Percentiles rank a stretch among this genome's conserved stretches.
phyloP scores from a whole-genome alignment of 2,329 filamentous ascomycete species.

The Moelleriella libera region DNA sequence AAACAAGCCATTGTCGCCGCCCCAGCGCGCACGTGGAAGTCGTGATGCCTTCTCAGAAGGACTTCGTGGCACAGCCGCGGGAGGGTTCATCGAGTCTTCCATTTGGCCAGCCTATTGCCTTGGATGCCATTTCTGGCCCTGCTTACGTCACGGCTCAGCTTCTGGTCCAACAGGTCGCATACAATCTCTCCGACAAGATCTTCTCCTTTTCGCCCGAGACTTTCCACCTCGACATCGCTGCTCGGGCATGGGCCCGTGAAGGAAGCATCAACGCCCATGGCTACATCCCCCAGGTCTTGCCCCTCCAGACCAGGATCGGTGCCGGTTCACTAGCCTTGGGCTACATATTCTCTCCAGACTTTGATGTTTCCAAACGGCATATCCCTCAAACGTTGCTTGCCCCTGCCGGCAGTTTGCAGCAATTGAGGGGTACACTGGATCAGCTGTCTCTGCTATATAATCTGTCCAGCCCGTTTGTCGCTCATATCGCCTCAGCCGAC shows the following conservation, averaged over 20 bases:
- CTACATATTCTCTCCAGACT: constrained; percentile 96
- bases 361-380: constrained; percentile 79
- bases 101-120: constrained; percentile 39
- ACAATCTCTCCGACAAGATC: constrained; percentile 89
- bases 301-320: constrained; percentile 76
- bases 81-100: constrained; percentile 38
- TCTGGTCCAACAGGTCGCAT: constrained; percentile 90
- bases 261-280: constrained; percentile 70
- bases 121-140: constrained; percentile 60
- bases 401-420: constrained; percentile 66
- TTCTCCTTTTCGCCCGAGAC: constrained; percentile 93
- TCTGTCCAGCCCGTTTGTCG: constrained; percentile 83
- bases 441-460: constrained; percentile 85
- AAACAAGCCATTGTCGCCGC: neutral
- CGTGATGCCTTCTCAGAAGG: neutral
- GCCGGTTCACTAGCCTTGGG: constrained; percentile 85
- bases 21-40: neutral
- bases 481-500: constrained; percentile 83
- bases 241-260: constrained; percentile 59
- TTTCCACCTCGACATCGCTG: constrained; percentile 78
- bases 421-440: constrained; percentile 72
- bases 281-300: constrained; percentile 61
- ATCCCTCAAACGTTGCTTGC: constrained; percentile 86
- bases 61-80: constrained; percentile 1
- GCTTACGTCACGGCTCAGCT: constrained; percentile 89